Evolutionary conservation across 768 basidiomycete genomes (phyloP).

Genomic region (Boletus subparvulus): DNA sequence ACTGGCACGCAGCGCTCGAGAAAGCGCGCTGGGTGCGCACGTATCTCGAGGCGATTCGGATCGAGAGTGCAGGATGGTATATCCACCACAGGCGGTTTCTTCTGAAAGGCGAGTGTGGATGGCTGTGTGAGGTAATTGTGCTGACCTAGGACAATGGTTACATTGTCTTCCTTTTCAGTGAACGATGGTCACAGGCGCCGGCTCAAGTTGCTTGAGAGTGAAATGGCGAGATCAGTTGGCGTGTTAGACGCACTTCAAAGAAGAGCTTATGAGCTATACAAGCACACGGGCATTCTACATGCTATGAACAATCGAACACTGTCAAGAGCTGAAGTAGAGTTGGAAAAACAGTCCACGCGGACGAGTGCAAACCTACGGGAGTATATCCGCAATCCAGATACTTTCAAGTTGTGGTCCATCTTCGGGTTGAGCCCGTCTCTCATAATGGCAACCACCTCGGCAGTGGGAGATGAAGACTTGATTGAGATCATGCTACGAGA

Average conservation of each 20-base stretch:
- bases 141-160: no score
- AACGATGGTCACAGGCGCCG: constrained; percentile 32
- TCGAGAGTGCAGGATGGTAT: constrained; percentile 31
- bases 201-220: constrained; percentile 26
- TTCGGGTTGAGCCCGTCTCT: background rate
- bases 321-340: background rate
- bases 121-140: no score
- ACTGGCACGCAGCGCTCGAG: constrained; percentile 14
- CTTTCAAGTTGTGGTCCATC: background rate
- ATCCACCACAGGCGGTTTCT: constrained; percentile 35
- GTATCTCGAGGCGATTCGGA: constrained; percentile 35
- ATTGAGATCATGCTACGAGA: constrained; percentile 12
- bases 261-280: constrained; percentile 17
- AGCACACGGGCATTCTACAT: background rate
- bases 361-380: background rate
- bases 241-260: constrained; percentile 17
- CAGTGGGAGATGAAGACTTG: constrained; percentile 16
- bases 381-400: background rate
- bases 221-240: constrained; percentile 27
- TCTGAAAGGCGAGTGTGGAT: constrained; percentile 22
- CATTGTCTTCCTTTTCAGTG: constrained; percentile 9
- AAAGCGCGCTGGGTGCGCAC: constrained; percentile 22
- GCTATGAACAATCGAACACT: background rate
- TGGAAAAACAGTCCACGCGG: background rate
- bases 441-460: background rate